phyloP scores from a whole-genome alignment of 495 filamentous ascomycete genomes.

The Cercophora sp. region DNA sequence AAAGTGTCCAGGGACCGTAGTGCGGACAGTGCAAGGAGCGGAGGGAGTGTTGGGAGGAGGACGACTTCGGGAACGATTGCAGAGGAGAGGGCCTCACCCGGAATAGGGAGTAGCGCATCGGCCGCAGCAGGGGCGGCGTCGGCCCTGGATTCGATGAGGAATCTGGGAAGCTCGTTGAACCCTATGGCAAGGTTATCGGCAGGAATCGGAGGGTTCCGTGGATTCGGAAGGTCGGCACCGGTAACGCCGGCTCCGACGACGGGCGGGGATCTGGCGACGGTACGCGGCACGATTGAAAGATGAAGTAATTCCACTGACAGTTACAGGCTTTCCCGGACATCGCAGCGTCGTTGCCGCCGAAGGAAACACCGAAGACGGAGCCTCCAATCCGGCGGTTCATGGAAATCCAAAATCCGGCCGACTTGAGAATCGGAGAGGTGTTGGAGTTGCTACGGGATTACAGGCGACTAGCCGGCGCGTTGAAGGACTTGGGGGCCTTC shows the following conservation, averaged over 20 bases:
- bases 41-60: slow-evolving; percentile 50
- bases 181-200: slow-evolving; percentile 71
- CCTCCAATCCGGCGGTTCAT: slow-evolving; percentile 79
- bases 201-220: slow-evolving; percentile 65
- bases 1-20: slow-evolving; percentile 65
- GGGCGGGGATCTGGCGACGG: slow-evolving; percentile 49
- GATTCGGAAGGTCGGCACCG: slow-evolving; percentile 59
- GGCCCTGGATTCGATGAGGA: slow-evolving; percentile 72
- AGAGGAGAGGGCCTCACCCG: slow-evolving; percentile 27
- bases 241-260: slow-evolving; percentile 27
- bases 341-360: slow-evolving; percentile 45
- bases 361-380: slow-evolving; percentile 53
- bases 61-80: slow-evolving; percentile 34
- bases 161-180: slow-evolving; percentile 76
- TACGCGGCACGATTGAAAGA: slow-evolving; percentile 21
- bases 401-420: slow-evolving; percentile 68
- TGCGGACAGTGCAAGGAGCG: slow-evolving; percentile 63
- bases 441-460: slow-evolving; percentile 82
- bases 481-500: slow-evolving; percentile 59
- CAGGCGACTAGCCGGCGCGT: slow-evolving; percentile 66
- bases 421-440: slow-evolving; percentile 79
- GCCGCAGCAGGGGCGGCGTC: slow-evolving; percentile 53
- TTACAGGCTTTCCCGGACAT: slow-evolving; percentile 58
- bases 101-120: slow-evolving; percentile 14
- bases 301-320: neutral